Conservation (phyloP, 2,329 filamentous ascomycete genomes). For the Fusarium sp. region DNA sequence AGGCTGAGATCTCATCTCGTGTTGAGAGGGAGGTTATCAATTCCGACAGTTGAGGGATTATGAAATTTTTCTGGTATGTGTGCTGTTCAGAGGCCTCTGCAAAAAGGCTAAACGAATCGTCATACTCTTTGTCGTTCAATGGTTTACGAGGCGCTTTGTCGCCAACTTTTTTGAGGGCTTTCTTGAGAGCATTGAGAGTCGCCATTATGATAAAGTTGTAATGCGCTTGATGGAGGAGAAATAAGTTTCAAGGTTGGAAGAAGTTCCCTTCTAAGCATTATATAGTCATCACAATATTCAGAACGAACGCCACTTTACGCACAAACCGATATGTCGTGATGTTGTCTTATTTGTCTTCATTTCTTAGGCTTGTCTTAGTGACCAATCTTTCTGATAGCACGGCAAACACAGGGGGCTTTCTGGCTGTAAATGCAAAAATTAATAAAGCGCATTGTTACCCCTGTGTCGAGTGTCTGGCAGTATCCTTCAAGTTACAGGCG, state of each 20-base stretch:
- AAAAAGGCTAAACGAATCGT: slow-evolving; percentile 56
- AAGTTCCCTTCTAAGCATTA: not conserved
- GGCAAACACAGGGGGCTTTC: not conserved
- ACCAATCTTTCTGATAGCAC: not conserved
- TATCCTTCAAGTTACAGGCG: not conserved
- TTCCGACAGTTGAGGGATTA: slow-evolving; percentile 57
- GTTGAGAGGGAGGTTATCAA: slow-evolving; percentile 53
- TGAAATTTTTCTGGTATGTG: slow-evolving; percentile 59
- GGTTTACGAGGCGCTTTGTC: slow-evolving; percentile 37
- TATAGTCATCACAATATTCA: not conserved
- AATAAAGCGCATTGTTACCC: fast-evolving
- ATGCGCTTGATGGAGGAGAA: not conserved
- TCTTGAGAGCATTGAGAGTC: slow-evolving; percentile 54
- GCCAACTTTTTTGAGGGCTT: slow-evolving; percentile 47
- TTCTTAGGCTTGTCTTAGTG: fast-evolving
- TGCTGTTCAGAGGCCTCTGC: slow-evolving; percentile 44
- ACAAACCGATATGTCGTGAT: not conserved
- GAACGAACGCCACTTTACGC: not conserved
- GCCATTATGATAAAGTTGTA: slow-evolving; percentile 3
- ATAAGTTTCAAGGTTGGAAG: not conserved
- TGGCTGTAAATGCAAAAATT: no score
- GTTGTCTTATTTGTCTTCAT: not conserved
- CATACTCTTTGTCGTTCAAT: slow-evolving; percentile 59
- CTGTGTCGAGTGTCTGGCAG: not conserved
- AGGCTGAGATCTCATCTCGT: slow-evolving; percentile 55